Evolutionary conservation across 2,329 filamentous ascomycete species (phyloP), one percentile per base, ranked within the genome.

Genomic region (Chrysosporium queenslandicum): DNA sequence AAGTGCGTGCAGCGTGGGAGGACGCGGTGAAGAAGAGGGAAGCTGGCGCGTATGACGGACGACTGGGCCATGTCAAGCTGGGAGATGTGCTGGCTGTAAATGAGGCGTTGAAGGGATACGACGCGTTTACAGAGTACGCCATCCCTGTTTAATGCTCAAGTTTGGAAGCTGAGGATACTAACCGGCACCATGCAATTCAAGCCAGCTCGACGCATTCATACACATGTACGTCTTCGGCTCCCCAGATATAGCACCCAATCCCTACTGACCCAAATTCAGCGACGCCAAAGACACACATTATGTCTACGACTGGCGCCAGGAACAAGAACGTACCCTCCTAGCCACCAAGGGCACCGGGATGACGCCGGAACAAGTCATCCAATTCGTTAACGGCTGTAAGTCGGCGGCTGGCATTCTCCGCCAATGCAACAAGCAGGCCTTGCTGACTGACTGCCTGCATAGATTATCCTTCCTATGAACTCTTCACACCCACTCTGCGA

Each of bases 301-400:
- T 63, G 90, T 94, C 49, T 95, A 95, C 61, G 78, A 77, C 56
- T 95, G 90, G 90, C 80, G 89, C 12, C 72, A 82, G 59, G 76
- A 95, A 70, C 87, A 94, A 69, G 89, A 95, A 69, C 77, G 78
- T 45, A 78, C 78, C 54, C 73, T 95, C 60, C 78, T 85, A 21
- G 72, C 72, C 6, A 69, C 75, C 20, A 85, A 78, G 58, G 87
- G 86, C 1, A 77, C 75, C 0, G 89, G 87, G 27, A 95, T 95
- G 90, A 85, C 80, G 1, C 83, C 87, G 59, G 83, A 87, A 52
- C 79, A 91, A 65, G 87, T 95, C 40, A 74, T 80, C 53, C 74
- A 77, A 43, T 95, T 95, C 66, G 86, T 87, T 14, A 77, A 84
- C 63, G 80, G 81, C 57, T 81, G 75, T 78, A 63, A 58, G 75